phyloP scores from a whole-genome alignment of 805 yeast genomes.

The Yueomyces sp. region DNA sequence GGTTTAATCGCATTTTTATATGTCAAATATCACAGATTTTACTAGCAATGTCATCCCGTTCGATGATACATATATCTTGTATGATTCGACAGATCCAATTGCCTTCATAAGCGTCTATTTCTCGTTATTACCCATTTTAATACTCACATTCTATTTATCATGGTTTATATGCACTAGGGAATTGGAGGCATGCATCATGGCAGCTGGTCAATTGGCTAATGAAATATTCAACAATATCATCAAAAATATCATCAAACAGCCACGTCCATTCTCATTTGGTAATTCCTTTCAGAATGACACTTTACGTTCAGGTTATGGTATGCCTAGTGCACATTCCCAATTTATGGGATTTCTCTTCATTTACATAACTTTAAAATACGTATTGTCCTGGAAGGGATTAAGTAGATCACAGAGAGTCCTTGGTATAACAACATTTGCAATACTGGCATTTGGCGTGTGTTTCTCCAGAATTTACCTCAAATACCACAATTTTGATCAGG shows the following conservation, averaged over 20 bases:
- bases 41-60: slow-evolving; percentile 37
- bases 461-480: slow-evolving; percentile 64
- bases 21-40: background rate
- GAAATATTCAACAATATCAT: slow-evolving; percentile 60
- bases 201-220: slow-evolving; percentile 73
- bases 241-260: slow-evolving; percentile 51
- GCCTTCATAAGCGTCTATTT: slow-evolving; percentile 55
- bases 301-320: slow-evolving; percentile 61
- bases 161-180: slow-evolving; percentile 79
- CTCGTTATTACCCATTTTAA: slow-evolving; percentile 68
- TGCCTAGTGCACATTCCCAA: slow-evolving; percentile 97
- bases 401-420: slow-evolving; percentile 14
- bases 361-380: slow-evolving; percentile 35
- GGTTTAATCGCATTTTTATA: background rate
- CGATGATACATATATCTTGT: slow-evolving; percentile 76
- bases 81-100: slow-evolving; percentile 50
- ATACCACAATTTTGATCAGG: slow-evolving; percentile 69
- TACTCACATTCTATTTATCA: slow-evolving; percentile 66
- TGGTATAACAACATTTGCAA: slow-evolving; percentile 20
- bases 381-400: slow-evolving; percentile 31
- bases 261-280: slow-evolving; percentile 47
- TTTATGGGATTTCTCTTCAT: slow-evolving; percentile 79
- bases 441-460: slow-evolving; percentile 30
- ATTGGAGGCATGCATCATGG: slow-evolving; percentile 69
- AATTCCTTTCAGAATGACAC: slow-evolving; percentile 26